Conservation (phyloP, 768 basidiomycete species). For the Lentinula aciculospora region DNA sequence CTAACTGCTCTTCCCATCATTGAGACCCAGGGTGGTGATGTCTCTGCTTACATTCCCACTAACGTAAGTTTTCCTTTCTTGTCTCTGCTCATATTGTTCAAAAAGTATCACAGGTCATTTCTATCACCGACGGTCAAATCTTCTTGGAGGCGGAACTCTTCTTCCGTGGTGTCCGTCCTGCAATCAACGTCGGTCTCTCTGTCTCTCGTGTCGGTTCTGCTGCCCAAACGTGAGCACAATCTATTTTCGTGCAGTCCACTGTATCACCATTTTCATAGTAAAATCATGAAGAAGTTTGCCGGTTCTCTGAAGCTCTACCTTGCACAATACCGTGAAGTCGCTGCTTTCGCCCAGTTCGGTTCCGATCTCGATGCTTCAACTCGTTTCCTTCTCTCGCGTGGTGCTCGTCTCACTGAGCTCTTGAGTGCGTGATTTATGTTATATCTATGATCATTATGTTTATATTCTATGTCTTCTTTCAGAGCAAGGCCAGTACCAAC, state of each 20-base stretch:
- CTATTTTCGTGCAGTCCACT: not conserved
- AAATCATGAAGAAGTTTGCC: conserved; percentile 99
- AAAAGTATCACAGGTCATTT: conserved; percentile 71
- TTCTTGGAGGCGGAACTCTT: conserved; percentile 99
- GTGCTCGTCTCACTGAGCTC: conserved; percentile 96
- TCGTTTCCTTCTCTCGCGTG: conserved; percentile 96
- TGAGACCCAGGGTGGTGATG: conserved; percentile 99
- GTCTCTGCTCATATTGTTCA: not conserved
- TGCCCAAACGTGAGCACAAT: conserved; percentile 85
- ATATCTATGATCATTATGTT: not conserved
- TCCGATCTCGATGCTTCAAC: conserved; percentile 99
- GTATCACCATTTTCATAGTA: conserved; percentile 34
- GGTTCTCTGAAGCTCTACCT: conserved; percentile 99
- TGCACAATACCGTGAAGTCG: conserved; percentile 99
- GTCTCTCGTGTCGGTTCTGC: conserved; percentile 99
- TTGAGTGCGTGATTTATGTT: conserved; percentile 57
- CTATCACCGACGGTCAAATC: conserved; percentile 99
- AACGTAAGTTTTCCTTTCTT: conserved; percentile 48
- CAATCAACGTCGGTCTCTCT: conserved; percentile 99
- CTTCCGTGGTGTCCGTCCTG: conserved; percentile 99
- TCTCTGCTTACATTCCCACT: conserved; percentile 97
- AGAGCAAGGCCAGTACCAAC: conserved; percentile 99
- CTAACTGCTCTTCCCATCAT: conserved; percentile 99
- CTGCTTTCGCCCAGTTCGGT: conserved; percentile 99
- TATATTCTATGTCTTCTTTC: conserved; percentile 15